Evolutionary conservation across 2,329 filamentous ascomycete genomes (phyloP).

Genomic region (Ceratocystis albifundus): DNA sequence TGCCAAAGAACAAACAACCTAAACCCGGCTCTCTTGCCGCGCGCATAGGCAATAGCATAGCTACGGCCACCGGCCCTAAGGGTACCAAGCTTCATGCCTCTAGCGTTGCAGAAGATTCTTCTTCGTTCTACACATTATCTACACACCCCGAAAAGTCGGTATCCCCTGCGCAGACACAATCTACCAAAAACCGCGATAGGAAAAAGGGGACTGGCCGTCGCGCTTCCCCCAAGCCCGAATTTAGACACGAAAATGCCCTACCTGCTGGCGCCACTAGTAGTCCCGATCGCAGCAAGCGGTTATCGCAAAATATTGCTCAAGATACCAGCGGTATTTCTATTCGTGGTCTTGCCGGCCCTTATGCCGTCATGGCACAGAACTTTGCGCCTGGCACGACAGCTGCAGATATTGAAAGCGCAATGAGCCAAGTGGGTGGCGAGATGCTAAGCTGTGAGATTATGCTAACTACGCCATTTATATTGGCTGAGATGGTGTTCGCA

Average conservation of each 20-base stretch:
- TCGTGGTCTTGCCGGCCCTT: constrained; percentile 60
- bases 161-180: background rate
- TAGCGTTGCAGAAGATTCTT: background rate
- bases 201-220: background rate
- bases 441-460: constrained; percentile 57
- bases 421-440: constrained; percentile 61
- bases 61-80: constrained; percentile 19
- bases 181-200: background rate
- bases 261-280: constrained; percentile 19
- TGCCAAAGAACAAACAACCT: constrained; percentile 1
- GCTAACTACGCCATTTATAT: constrained; percentile 56
- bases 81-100: constrained; percentile 12
- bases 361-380: constrained; percentile 64
- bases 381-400: constrained; percentile 72
- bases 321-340: constrained; percentile 54
- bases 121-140: constrained; percentile 8
- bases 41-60: constrained; percentile 18
- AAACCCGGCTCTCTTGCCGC: constrained; percentile 16
- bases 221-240: background rate
- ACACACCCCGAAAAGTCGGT: background rate
- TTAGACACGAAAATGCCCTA: background rate
- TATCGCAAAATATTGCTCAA: background rate
- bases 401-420: constrained; percentile 70
- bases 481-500: constrained; percentile 66
- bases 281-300: constrained; percentile 23